Percentiles rank a stretch among this genome's conserved stretches.
Evolutionary conservation across 2,329 filamentous ascomycete genomes (phyloP).

Genomic region (Trichophyton simii): DNA sequence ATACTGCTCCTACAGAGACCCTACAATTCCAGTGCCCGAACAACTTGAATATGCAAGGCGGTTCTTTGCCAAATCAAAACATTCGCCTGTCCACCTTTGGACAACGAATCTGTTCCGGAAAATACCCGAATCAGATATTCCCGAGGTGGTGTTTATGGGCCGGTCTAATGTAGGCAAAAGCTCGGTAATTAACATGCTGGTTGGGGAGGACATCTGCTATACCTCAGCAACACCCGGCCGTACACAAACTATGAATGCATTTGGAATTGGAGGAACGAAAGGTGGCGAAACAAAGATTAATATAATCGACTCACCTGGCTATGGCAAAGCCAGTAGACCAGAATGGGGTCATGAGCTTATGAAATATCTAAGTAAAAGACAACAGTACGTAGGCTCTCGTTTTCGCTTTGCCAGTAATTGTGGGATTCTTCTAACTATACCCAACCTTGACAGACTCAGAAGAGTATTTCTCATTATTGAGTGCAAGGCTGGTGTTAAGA

Average conservation of each 20-base stretch:
- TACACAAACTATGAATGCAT: conserved; percentile 55
- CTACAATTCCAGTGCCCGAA: conserved; percentile 29
- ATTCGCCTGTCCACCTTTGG: conserved; percentile 46
- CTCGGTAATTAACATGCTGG: conserved; percentile 52
- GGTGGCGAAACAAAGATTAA: conserved; percentile 38
- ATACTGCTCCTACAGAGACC: conserved; percentile 39
- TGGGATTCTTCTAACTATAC: neutral
- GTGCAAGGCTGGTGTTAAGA: conserved; percentile 50
- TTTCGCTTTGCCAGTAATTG: neutral
- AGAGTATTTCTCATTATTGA: conserved; percentile 55
- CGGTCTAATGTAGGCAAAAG: conserved; percentile 61
- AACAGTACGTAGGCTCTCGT: conserved; percentile 36
- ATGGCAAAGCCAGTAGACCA: conserved; percentile 48
- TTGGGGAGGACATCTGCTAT: conserved; percentile 40
- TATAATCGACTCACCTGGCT: conserved; percentile 60
- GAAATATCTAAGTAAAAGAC: conserved; percentile 52
- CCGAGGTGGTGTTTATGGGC: conserved; percentile 55
- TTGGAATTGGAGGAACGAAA: conserved; percentile 44
- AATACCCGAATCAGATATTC: conserved; percentile 41
- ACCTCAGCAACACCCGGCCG: conserved; percentile 49
- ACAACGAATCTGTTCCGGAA: conserved; percentile 48
- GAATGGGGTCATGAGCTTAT: conserved; percentile 57
- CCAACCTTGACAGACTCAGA: conserved; percentile 33
- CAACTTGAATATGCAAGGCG: conserved; percentile 36
- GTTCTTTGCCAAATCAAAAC: conserved; percentile 35